Base-by-base conservation (phyloP, 2,329 filamentous ascomycete species). In the Aureobasidium vineae region DNA sequence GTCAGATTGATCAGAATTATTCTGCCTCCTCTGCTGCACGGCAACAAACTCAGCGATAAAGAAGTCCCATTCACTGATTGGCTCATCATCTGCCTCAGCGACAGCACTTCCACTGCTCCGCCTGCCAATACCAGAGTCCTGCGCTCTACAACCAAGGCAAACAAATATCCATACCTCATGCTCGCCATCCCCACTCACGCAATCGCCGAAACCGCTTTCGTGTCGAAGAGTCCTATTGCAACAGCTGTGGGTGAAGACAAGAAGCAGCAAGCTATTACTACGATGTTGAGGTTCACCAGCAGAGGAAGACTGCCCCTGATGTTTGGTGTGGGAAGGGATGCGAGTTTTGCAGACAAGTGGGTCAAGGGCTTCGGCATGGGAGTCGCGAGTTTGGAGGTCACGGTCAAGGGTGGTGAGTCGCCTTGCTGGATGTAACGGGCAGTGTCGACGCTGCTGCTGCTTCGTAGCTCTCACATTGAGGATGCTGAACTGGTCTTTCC, bases 1-100 rank as follows among this genome's bases (percentile, higher is more conserved):
- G 10, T 49, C 57, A 33, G 43, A 16, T 11, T 50, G 28, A 49
- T 61, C 23, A 49, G 57, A 61, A 23, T 61, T 28, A 38, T 61
- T 19, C 57, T 61, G 1, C 43, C 57, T 5, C 57, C 57, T 1
- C 5, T 47, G 2, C 1, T 60, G 2, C n/a, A 23, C n/a, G 15
- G 21, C 43, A 4, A 40, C 10, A 21, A 13, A 16, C 4, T 13
- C 40, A 59, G 5, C 5, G 16, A 16, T 11, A 16, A 7, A 15
- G 26, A 36, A 6, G 23, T 19, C 1, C 28, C 56, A 1, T 33
- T 13, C 21, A 59, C 56, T 10, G 56, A 59, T 23, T 59, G 56
- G 40, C 21, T 59, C 5, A 5, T 59, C 19, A 10, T 59, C 5
- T 31, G 40, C 4, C 26, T 33, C 38, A 23, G 38, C 40, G 23